Base-by-base conservation (phyloP, 345 rosid genomes). In the Erodium maritimum region DNA sequence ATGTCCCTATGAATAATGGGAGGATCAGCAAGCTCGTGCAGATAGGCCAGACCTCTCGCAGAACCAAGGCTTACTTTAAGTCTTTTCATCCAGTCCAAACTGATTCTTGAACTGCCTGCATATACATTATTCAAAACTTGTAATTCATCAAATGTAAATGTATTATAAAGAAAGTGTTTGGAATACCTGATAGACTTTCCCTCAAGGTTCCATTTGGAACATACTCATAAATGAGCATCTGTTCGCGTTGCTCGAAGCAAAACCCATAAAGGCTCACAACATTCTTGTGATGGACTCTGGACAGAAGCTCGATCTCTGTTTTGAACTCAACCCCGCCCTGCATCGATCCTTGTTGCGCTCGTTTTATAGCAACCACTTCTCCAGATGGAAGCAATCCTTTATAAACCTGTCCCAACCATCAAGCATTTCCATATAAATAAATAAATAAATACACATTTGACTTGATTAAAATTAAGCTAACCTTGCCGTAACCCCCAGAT, bases 401-500 rank as follows among this genome's bases (percentile, higher is more conserved):
- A 37, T 87, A 90, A 56, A 90, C 97, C 94, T 86, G 80, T 19
- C 33, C 55, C 23, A 63, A 33, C n/a, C 20, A 54, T 17, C 33
- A 37, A 54, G 21, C 14, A 65, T 23, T 19, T 48, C 34, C 18
- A 18, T 37, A 37, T 13, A 17, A 60, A 21, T 21, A 20, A 1
- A 2, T 55, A 0, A 19, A 25, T 25, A 25, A 37, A 37, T 12
- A 7, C 33, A 22, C 14, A 65, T 21, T 19, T 48, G 33, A 7
- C 7, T 25, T 25, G 33, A 25, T 25, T 25, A 3, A 7, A 7
- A 25, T 37, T 11, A 60, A 52, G 64, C 56, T 54, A 62, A 85
- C 96, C 90, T 90, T 82, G 45, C 99, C 99, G 66, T 85, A 90
- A 54, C 96, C 99, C 19, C 99, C 97, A 13, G 84, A 82, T 19